Percentiles rank a stretch among this genome's conserved stretches.
Evolutionary conservation across 176 grass and related monocot genomes (phyloP).

Genomic region (Pontederia paniculata): DNA sequence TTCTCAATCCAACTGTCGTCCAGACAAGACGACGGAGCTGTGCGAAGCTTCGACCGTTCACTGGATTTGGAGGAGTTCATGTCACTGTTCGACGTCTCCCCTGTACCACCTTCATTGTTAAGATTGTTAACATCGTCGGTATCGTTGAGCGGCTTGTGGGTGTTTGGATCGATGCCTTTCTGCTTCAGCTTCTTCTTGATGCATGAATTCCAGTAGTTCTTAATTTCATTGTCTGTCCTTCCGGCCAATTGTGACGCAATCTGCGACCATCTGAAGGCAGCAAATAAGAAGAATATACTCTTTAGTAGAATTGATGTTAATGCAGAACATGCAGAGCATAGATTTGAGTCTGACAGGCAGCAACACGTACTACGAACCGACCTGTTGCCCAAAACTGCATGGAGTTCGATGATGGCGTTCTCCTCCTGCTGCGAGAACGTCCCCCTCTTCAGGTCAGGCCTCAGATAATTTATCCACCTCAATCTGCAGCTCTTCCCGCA

Average conservation of each 20-base stretch:
- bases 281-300: background rate
- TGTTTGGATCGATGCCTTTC: conserved; percentile 19
- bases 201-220: conserved; percentile 23
- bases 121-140: background rate
- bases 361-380: background rate
- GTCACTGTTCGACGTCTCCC: background rate
- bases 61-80: background rate
- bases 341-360: background rate
- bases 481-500: conserved; percentile 81
- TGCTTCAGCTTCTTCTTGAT: conserved; percentile 26
- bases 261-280: conserved; percentile 13
- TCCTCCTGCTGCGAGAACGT: conserved; percentile 64
- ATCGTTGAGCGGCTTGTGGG: conserved; percentile 15
- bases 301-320: no score
- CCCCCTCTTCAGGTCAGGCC: conserved; percentile 77
- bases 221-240: conserved; percentile 22
- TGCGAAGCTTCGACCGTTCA: background rate
- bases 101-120: background rate
- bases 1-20: background rate
- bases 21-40: background rate
- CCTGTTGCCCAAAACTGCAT: conserved; percentile 17
- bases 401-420: conserved; percentile 37
- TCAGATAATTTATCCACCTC: conserved; percentile 88
- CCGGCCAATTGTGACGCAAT: conserved; percentile 18
- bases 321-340: background rate